Percentiles rank a stretch among this genome's conserved stretches.
phyloP scores from a whole-genome alignment of 306 rosid species.

The Trifolium repens region DNA sequence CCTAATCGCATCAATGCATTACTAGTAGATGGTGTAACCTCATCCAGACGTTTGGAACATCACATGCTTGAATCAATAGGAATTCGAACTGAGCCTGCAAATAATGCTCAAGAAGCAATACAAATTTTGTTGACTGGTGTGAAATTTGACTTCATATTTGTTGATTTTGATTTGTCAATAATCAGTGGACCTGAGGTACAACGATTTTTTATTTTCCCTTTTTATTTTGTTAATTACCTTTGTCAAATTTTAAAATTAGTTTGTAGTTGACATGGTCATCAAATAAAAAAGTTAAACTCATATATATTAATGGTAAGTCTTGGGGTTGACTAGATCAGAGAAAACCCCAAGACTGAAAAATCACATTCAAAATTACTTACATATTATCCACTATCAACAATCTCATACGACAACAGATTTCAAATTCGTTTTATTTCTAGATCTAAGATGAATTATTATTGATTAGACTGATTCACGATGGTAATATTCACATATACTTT shows the following conservation, averaged over 20 bases:
- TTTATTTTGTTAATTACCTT: not conserved
- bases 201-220: not conserved
- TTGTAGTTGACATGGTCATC: not conserved
- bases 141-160: conserved; percentile 1
- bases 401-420: no score
- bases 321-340: not conserved
- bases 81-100: not conserved
- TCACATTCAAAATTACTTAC: not conserved
- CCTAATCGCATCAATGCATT: not conserved
- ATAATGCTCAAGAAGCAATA: not conserved
- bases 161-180: conserved; percentile 23
- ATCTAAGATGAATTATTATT: no score
- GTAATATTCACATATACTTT: no score
- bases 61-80: conserved; percentile 8
- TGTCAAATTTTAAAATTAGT: not conserved
- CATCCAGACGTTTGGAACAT: not conserved
- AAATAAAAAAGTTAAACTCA: no score
- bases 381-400: no score
- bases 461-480: no score
- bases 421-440: no score
- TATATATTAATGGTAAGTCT: not conserved
- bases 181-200: conserved; percentile 7
- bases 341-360: no score
- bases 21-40: not conserved
- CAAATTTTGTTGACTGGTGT: not conserved